Base-by-base conservation (phyloP, 345 rosid species). In the Corchorus olitorius region DNA sequence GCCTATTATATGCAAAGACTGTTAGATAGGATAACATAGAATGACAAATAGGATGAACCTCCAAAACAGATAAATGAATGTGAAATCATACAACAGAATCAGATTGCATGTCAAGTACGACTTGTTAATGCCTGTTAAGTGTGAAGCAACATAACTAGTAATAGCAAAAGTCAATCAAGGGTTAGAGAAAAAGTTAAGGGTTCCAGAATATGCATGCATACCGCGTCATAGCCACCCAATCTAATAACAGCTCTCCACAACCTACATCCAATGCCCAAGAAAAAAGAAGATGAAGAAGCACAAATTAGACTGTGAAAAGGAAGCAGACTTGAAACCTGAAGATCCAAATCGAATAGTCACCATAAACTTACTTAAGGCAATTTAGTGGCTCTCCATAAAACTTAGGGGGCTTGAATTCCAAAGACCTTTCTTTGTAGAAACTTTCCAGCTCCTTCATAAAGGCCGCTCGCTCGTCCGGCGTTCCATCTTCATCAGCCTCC, bases 161-260 rank as follows among this genome's bases (percentile, higher is more conserved):
- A 65, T 49, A 72, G 20, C 4, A 6, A 56, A 65, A 8, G 49
- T 35, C 62, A 52, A 56, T 43, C 20, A 62, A 20, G 81, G 73
- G 75, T 66, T 68, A 49, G 10, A 52, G 43, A 53, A 61, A 70
- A 81, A 12, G 67, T 37, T 74, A 55, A 76, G 27, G 35, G 52
- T 55, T 2, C 35, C 53, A 19, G 78, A 68, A 84, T 53, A 41
- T 73, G 72, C 75, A 75, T 60, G 63, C 87, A 78, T 89, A 93
- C 98, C 94, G 89, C 91, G 3, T 94, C 96, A 79, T 92, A 92
- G 85, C 97, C 98, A 82, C 98, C 97, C 82, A 94, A 75, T 70
- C 75, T 88, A 64, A 90, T 41, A 79, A 92, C 98, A 75, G 92
- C 84, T 81, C 97, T 88, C 94, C 94, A 94, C 59, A 94, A 85